Base-by-base conservation (phyloP, 495 filamentous ascomycete genomes). In the Talaromyces trachyspermus region DNA sequence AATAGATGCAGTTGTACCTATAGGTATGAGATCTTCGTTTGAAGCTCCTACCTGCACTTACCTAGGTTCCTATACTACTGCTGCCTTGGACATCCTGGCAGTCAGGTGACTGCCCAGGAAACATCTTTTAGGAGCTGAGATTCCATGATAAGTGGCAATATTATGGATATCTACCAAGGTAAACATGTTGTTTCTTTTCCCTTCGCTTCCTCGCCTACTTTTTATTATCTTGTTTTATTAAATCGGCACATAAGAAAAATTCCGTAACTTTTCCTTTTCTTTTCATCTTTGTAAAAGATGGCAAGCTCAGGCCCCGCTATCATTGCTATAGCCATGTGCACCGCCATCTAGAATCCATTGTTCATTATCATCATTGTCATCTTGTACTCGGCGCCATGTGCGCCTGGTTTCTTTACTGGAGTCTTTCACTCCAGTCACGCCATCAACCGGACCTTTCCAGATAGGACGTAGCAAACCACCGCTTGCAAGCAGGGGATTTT, bases 321-420 rank as follows among this genome's bases (percentile, higher is more conserved):
- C 27, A 22, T 49, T 41, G 26, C 46, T 57, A 29, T 66, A 58
- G 5, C 88, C 86, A 62, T 85, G 80, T 4, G 79, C 56, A 9
- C 91, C 86, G 0, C 91, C 91, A 64, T 95, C 85, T 4, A 95
- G 65, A 51, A 95, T 95, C 66, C 90, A 83, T n/a, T 76, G 78
- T 65, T 95, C 91, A 54, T 95, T 96, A 60, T 96, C 81, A 42
- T 89, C 85, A 30, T 81, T 71, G 55, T 95, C 88, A 65, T 96
- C 89, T 59, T 97, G 94, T 1, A 95, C 91, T 50, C 88, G 79
- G 39, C 90, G 72, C 92, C 91, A 96, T 2, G 75, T 78, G 48
- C 72, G 73, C 40, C 68, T 76, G 59, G 57, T 46, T 52, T 76
- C 62, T 60, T 61, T 38, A 41, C 52, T 18, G 52, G 49, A n/a